Conservation (phyloP, 2,329 filamentous ascomycete genomes). For the Talaromyces sp. region DNA sequence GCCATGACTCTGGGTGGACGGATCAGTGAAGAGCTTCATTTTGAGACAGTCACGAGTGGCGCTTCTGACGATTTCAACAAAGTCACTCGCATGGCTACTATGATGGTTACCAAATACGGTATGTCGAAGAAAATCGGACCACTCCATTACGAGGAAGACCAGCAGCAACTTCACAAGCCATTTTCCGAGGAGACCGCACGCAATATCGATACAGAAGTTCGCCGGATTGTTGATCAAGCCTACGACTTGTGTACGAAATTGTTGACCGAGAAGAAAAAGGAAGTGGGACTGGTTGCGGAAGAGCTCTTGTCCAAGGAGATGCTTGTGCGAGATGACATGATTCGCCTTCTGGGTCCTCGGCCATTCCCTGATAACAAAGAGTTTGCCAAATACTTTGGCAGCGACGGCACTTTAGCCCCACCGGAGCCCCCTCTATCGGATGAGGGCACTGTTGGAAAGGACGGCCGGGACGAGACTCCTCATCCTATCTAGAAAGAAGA, state of each 20-base stretch:
- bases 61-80: conserved; percentile 98
- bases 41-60: conserved; percentile 91
- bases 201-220: conserved; percentile 86
- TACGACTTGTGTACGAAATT: conserved; percentile 87
- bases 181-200: conserved; percentile 93
- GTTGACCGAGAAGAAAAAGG: conserved; percentile 76
- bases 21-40: conserved; percentile 93
- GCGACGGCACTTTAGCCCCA: conserved; percentile 51
- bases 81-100: conserved; percentile 89
- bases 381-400: conserved; percentile 87
- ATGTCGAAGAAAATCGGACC: conserved; percentile 95
- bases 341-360: conserved; percentile 76
- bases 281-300: conserved; percentile 86
- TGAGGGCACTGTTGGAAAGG: conserved; percentile 38
- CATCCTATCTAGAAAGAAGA: conserved; percentile 14
- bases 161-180: conserved; percentile 82
- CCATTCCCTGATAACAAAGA: conserved; percentile 82
- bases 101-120: conserved; percentile 99
- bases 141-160: conserved; percentile 80
- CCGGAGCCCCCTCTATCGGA: conserved; percentile 34
- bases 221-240: conserved; percentile 84
- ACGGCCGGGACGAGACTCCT: conserved; percentile 32
- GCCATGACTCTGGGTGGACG: conserved; percentile 97
- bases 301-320: conserved; percentile 91
- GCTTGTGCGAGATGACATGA: conserved; percentile 84